Evolutionary conservation across 2,329 filamentous ascomycete species (phyloP).

Genomic region (Alternaria triticimaculans): DNA sequence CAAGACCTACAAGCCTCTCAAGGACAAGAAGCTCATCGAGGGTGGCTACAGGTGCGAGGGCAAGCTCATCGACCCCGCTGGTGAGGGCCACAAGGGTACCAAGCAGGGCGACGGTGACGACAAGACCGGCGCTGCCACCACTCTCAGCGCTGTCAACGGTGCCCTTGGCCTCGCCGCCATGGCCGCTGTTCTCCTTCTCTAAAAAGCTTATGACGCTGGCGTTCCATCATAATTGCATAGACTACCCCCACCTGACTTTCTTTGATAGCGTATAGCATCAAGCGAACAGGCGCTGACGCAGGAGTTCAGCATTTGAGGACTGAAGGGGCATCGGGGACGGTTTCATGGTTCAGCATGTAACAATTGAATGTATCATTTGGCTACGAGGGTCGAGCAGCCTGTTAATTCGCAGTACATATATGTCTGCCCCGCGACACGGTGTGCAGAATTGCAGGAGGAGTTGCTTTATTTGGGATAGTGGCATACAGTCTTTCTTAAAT

Average conservation of each 20-base stretch:
- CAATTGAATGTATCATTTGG: constrained; percentile 47
- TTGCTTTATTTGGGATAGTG: constrained; percentile 33
- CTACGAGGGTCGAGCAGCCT: constrained; percentile 40
- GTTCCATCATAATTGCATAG: constrained; percentile 48
- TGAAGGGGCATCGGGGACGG: constrained; percentile 30
- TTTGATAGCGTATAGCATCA: constrained; percentile 43
- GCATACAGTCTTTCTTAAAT: constrained; percentile 36
- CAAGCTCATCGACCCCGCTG: constrained; percentile 46
- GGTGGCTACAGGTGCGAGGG: constrained; percentile 52
- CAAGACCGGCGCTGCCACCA: constrained; percentile 48
- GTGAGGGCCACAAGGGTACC: constrained; percentile 44
- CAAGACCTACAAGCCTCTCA: constrained; percentile 53
- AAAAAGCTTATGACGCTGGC: constrained; percentile 48
- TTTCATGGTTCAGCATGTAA: constrained; percentile 41
- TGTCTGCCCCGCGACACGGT: constrained; percentile 24
- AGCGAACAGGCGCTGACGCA: constrained; percentile 30
- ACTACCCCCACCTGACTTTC: constrained; percentile 47
- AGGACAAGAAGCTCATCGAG: constrained; percentile 52
- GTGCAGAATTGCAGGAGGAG: constrained; percentile 27
- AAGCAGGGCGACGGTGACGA: constrained; percentile 31
- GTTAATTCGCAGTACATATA: constrained; percentile 43
- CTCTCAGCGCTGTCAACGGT: constrained; percentile 50
- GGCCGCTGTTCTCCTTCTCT: constrained; percentile 57
- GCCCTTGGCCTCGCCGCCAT: constrained; percentile 56
- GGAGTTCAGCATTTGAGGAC: constrained; percentile 30